These are phyloP conservation scores for Starmerella tilneyi DNA, from an alignment of 805 yeast species.

Conservation along the genomic window DNA sequence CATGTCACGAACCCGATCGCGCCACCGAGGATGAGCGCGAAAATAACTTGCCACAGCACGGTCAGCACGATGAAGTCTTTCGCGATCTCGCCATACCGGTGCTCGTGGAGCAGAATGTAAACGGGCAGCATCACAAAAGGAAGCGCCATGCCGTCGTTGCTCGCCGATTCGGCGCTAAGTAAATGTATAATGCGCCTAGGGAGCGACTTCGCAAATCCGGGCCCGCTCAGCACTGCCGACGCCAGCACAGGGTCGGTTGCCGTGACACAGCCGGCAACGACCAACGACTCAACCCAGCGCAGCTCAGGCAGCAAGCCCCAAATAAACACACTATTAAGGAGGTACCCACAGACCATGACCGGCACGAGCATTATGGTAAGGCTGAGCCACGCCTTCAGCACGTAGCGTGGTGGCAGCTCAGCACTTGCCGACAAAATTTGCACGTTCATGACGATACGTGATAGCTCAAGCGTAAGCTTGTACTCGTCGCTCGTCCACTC, in stretches of 20 bases:
- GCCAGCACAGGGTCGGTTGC: conserved; percentile 61
- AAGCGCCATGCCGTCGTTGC: conserved; percentile 53
- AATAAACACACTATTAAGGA: conserved; percentile 51
- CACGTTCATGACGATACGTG: conserved; percentile 55
- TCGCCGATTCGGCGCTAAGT: conserved; percentile 61
- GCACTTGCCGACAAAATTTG: conserved; percentile 67
- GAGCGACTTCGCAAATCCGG: conserved; percentile 54
- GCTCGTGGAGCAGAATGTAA: conserved; percentile 40
- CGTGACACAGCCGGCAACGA: conserved; percentile 60
- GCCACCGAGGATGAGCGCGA: conserved; percentile 44
- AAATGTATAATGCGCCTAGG: conserved; percentile 54
- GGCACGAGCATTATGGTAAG: conserved; percentile 51
- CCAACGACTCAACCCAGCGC: conserved; percentile 44
- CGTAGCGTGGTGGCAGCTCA: conserved; percentile 58
- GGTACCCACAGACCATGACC: conserved; percentile 64
- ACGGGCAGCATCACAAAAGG: conserved; percentile 59
- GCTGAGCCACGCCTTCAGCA: conserved; percentile 49
- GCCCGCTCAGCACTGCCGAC: conserved; percentile 50
- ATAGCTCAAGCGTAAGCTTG: conserved; percentile 19
- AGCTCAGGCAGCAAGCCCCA: conserved; percentile 53
- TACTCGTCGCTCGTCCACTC: conserved; percentile 67
- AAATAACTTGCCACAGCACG: conserved; percentile 43
- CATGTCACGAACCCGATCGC: conserved; percentile 44
- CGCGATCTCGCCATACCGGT: conserved; percentile 42
- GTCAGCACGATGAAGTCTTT: conserved; percentile 55